Percentiles rank a stretch among this genome's conserved stretches.
These are phyloP conservation scores for Umbelopsis sp. DNA, from an alignment of 192 early-diverging fungal species.

Conservation along the genomic window DNA sequence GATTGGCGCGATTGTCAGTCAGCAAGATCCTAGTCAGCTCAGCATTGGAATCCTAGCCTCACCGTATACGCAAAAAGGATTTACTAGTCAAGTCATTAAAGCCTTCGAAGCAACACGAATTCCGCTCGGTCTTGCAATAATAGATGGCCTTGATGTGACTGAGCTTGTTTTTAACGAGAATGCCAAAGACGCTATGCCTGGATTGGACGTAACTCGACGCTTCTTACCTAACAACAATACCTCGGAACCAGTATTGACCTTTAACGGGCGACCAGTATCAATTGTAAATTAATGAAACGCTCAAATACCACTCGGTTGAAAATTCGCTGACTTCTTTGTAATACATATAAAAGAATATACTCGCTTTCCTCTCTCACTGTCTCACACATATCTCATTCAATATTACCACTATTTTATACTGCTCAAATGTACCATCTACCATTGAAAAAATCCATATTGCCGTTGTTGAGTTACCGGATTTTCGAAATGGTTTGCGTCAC, in stretches of 20 bases:
- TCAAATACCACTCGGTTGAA: no score
- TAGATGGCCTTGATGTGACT: conserved; percentile 18
- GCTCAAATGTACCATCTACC: no score
- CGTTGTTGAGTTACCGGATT: no score
- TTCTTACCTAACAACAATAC: background rate
- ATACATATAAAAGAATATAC: no score
- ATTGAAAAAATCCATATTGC: no score
- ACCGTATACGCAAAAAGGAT: background rate
- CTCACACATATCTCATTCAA: no score
- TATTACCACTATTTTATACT: no score
- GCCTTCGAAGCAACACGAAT: conserved; percentile 18
- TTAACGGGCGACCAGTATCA: background rate
- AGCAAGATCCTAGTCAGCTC: background rate
- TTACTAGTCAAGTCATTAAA: conserved; percentile 12
- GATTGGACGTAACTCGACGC: background rate
- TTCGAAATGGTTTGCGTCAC: no score
- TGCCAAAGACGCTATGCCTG: conserved; percentile 11
- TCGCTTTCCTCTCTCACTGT: no score
- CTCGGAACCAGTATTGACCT: background rate
- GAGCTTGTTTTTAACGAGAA: conserved; percentile 22
- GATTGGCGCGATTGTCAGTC: conserved; percentile 11
- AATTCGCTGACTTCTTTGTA: no score
- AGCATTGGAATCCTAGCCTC: conserved; percentile 26
- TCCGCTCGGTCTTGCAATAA: conserved; percentile 23
- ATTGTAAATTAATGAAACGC: background rate